Percentiles rank a stretch among this genome's conserved stretches.
These are phyloP conservation scores for Komagataella ulmi DNA, from an alignment of 805 yeast genomes.

Conservation along the genomic window DNA sequence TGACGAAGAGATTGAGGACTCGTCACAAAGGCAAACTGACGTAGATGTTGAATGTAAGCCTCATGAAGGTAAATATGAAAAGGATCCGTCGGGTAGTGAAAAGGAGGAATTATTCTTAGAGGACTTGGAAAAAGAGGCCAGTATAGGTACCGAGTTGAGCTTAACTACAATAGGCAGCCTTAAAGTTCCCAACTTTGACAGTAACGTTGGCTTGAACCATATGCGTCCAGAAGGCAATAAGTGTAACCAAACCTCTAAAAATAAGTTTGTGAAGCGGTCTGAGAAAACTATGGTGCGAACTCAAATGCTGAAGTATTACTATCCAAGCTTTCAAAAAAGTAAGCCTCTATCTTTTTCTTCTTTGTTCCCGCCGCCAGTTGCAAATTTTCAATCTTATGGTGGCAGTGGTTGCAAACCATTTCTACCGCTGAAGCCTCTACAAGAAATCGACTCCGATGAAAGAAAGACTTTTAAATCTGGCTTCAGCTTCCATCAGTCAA, in stretches of 20 bases:
- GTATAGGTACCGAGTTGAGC: conserved; percentile 14
- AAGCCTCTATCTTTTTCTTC: not conserved
- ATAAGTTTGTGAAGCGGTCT: not conserved
- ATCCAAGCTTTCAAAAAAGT: not conserved
- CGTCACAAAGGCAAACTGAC: conserved; percentile 20
- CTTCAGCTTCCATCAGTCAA: not conserved
- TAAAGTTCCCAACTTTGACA: not conserved
- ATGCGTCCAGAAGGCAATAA: not conserved
- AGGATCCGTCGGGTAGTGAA: conserved; percentile 12
- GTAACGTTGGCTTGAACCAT: not conserved
- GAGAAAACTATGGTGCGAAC: not conserved
- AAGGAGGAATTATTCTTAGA: conserved; percentile 8
- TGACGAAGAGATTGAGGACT: conserved; percentile 49
- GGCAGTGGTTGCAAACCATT: not conserved
- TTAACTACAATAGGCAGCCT: not conserved
- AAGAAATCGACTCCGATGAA: not conserved
- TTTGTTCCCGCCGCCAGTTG: not conserved
- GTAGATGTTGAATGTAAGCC: conserved; percentile 26
- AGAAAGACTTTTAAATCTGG: not conserved
- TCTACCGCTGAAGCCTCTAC: not conserved
- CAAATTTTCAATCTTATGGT: not conserved
- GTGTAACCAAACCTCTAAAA: not conserved
- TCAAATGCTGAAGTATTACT: not conserved
- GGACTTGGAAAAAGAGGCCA: conserved; percentile 22
- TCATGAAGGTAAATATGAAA: conserved; percentile 18